Base-by-base conservation (phyloP, 1,139 yeast genomes). In the Kodamaea sp. region DNA sequence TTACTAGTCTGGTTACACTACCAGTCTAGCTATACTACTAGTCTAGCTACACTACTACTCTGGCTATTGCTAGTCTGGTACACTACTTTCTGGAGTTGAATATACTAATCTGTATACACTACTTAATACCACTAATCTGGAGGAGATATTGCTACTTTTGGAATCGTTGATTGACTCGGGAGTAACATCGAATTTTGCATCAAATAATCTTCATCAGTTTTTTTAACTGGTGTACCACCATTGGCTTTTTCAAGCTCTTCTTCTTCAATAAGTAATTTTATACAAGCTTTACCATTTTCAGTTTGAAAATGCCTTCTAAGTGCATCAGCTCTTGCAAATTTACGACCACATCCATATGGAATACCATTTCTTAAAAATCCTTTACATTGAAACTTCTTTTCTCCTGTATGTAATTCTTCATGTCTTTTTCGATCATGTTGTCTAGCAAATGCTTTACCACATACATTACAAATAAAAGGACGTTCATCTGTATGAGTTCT, bases 321-420 rank as follows among this genome's bases (percentile, higher is more conserved):
- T 0, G 97, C 98, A 67, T 92, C 98, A 6, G 97, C 95, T 38
- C 98, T 69, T 2, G 97, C 97, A 69, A 92, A 92, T 53, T 83
- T 78, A 52, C 92, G 79, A 2, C 94, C 94, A 64, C 98, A 92
- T 0, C 98, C 98, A 85, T 96, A 92, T 4, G 67, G 63, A 6
- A 70, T 58, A 2, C 84, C 87, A 56, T 76, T 82, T 41, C 77
- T 75, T 42, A 87, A 64, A 7, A 66, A 60, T 0, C 97, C 97
- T 45, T 75, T 74, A 62, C 98, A 92, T 47, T 83, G 88, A 57
- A 78, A 92, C 54, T 84, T 78, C 68, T 88, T 90, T 58, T 86
- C 92, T 3, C 97, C 97, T 6, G 89, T 73, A 58, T 92, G 98
- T 43, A 92, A 69, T 45, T 88, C 95, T 57, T 90, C 97, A 57